Percentiles rank a stretch among this genome's conserved stretches.
Evolutionary conservation across 441 rosid species (phyloP).

Genomic region (Corymbia calophylla): DNA sequence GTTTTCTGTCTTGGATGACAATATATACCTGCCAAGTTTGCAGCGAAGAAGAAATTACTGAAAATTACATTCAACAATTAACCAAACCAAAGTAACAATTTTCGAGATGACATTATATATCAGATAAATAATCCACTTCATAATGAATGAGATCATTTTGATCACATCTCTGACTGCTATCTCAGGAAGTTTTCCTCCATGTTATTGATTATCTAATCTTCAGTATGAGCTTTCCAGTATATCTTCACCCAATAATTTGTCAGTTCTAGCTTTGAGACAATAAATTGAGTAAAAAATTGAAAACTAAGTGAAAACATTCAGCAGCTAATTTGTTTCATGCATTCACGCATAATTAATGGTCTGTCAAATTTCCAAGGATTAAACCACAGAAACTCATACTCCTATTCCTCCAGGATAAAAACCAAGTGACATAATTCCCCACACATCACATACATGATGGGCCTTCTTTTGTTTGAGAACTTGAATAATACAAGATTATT

Average conservation of each 20-base stretch:
- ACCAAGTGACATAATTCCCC: neutral
- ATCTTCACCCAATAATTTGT: neutral
- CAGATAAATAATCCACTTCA: neutral
- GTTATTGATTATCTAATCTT: neutral
- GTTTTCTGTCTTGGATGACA: constrained; percentile 75
- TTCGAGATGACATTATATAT: neutral
- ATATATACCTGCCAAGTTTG: constrained; percentile 55
- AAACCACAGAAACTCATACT: neutral
- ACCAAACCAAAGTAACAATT: neutral
- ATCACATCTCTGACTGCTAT: neutral
- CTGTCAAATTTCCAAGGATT: neutral
- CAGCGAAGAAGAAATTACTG: neutral
- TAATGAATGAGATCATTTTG: neutral
- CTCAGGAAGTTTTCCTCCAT: neutral
- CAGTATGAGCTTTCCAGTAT: neutral
- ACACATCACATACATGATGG: neutral
- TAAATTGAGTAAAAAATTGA: neutral
- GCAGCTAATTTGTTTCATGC: neutral
- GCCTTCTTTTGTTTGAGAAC: neutral
- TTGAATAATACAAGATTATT: neutral
- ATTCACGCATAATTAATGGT: neutral
- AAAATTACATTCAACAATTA: neutral
- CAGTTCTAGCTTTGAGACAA: neutral
- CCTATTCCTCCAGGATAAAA: neutral
- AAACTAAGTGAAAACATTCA: neutral